Evolutionary conservation across 1,284 basidiomycete species (phyloP), one percentile per base, ranked within the genome.

Genomic region (Naganishia liquefaciens): DNA sequence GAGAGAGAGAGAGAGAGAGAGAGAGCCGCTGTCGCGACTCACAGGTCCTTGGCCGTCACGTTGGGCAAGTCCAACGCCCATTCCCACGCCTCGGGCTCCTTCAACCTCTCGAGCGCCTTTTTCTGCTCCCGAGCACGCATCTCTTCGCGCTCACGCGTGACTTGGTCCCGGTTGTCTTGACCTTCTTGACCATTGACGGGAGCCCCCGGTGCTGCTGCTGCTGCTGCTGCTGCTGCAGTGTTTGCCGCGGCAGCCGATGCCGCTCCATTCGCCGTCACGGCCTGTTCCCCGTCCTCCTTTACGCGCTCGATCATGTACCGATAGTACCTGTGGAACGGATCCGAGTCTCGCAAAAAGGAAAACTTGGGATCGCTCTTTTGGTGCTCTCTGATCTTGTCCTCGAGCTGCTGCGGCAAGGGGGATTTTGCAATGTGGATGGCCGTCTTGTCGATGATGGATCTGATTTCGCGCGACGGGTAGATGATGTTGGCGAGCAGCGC

Each of bases 271-370:
- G 72, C 73, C 54, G 71, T 70, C 7, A 76, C 76, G 46, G 86
- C 86, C 62, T 90, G 89, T 27, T 87, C 84, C 17, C 86, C 77
- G 75, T 92, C 91, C 70, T 81, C 81, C 37, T 70, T 68, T 40
- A 73, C 90, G 89, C 54, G 87, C 83, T 67, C 85, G 79, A 93
- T 86, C 75, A 89, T 87, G 81, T 93, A 87, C 74, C 89, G 86
- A 78, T 98, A 98, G 81, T 98, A 97, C 69, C 90, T 89, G 86
- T 97, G 90, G 81, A 95, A 98, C 71, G 94, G 91, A 83, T 98
- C 94, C 64, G 87, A 86, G 57, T 78, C 75, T 81, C 93, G 93
- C 77, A 98, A 84, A 82, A 98, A 98, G 64, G 93, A 90, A 83
- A 97, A 97, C 80, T 95, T 93, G 69, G 93, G 91, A 82, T 97